A percentile compares a stretch with the other conserved stretches of the same genome.
phyloP scores from a whole-genome alignment of 352 stramenopile genomes.

The Phytophthora fragariaefolia region DNA sequence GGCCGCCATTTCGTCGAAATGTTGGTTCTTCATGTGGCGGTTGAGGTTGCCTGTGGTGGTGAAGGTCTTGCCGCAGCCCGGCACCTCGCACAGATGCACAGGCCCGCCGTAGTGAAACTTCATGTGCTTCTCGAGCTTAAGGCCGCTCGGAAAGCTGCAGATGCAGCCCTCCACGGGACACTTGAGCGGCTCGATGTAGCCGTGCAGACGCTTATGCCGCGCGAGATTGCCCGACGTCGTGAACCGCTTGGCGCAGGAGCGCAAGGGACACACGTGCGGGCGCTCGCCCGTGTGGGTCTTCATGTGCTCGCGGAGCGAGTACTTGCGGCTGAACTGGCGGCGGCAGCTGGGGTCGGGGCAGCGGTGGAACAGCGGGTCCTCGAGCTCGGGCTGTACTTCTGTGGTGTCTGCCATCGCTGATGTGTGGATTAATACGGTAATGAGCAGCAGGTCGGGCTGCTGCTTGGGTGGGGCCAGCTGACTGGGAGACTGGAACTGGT shows the following conservation, averaged over 20 bases:
- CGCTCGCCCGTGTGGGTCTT: conserved; percentile 68
- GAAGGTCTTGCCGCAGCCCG: conserved; percentile 64
- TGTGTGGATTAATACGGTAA: conserved; percentile 9
- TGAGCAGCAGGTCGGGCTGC: not conserved
- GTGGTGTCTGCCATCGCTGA: conserved; percentile 26
- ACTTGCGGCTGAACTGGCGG: conserved; percentile 52
- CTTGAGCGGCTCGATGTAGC: conserved; percentile 43
- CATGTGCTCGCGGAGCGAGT: conserved; percentile 58
- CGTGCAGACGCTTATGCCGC: conserved; percentile 57
- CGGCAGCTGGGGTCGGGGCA: conserved; percentile 37
- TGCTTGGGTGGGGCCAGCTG: conserved; percentile 4
- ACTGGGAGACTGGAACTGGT: conserved; percentile 21
- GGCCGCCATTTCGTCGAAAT: conserved; percentile 15
- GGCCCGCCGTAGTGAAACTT: conserved; percentile 52
- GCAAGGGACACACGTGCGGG: conserved; percentile 47
- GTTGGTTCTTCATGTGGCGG: conserved; percentile 53
- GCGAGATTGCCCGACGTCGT: conserved; percentile 65
- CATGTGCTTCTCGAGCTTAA: conserved; percentile 58
- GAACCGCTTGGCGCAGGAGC: conserved; percentile 58
- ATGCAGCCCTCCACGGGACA: conserved; percentile 48
- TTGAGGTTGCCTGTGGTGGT: conserved; percentile 64
- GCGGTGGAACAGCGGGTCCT: conserved; percentile 31
- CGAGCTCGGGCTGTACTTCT: not conserved
- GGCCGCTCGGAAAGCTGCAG: conserved; percentile 44
- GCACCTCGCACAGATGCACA: conserved; percentile 49